A percentile compares a stretch with the other conserved stretches of the same genome.
phyloP scores from a whole-genome alignment of 148 eudicot genomes.

The Rhododendron simsii region DNA sequence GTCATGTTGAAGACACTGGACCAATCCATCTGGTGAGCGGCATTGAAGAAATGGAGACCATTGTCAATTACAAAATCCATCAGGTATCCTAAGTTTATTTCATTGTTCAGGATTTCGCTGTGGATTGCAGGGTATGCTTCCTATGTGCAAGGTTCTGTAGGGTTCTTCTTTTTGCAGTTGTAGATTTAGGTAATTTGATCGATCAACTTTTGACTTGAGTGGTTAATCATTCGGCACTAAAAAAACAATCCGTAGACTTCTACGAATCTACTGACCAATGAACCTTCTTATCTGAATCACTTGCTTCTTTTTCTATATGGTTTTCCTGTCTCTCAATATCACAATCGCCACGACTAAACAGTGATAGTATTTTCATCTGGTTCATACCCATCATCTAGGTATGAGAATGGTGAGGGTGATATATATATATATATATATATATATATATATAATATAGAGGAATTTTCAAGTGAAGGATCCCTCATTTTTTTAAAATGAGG shows the following conservation, averaged over 20 bases:
- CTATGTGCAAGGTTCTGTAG: neutral
- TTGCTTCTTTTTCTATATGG: neutral
- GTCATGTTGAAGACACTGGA: slow-evolving; percentile 71
- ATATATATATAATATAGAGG: no score
- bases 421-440: no score
- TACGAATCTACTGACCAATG: neutral
- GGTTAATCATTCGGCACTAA: neutral
- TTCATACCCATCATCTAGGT: no score
- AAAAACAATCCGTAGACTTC: neutral
- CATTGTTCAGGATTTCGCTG: neutral
- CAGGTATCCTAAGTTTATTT: slow-evolving; percentile 26
- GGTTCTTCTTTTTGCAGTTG: neutral
- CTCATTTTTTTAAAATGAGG: no score
- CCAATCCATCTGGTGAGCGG: slow-evolving; percentile 59
- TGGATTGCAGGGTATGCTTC: neutral
- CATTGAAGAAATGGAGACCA: slow-evolving; percentile 69
- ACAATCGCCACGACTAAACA: neutral
- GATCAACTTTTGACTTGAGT: no score
- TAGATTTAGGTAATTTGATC: neutral
- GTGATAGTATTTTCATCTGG: neutral
- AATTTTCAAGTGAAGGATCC: no score
- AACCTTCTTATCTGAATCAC: neutral
- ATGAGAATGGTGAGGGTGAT: no score
- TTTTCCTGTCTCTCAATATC: neutral
- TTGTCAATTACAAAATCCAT: slow-evolving; percentile 65